These are phyloP conservation scores for Sherardia arvensis DNA, from an alignment of 257 asterid species.

Conservation along the genomic window DNA sequence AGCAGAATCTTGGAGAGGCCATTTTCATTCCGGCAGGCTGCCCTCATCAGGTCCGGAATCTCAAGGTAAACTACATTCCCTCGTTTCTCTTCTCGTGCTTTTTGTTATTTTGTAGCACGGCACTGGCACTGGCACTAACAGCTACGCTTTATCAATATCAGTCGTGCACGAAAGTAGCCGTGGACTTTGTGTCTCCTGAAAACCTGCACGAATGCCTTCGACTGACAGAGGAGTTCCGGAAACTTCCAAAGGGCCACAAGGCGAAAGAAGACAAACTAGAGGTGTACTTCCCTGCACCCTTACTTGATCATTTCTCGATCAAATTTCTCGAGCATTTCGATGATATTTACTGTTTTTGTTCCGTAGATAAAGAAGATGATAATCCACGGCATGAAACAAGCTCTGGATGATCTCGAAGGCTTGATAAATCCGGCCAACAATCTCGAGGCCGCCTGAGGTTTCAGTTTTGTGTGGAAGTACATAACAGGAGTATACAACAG, in stretches of 20 bases:
- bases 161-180: slow-evolving; percentile 97
- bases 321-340: background rate
- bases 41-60: slow-evolving; percentile 97
- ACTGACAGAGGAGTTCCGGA: slow-evolving; percentile 75
- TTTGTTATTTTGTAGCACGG: background rate
- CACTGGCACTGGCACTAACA: background rate
- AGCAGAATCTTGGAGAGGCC: slow-evolving; percentile 84
- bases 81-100: background rate
- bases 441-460: background rate
- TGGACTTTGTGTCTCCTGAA: slow-evolving; percentile 92
- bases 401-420: slow-evolving; percentile 49
- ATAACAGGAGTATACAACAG: background rate
- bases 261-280: slow-evolving; percentile 94
- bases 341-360: background rate
- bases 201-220: slow-evolving; percentile 66
- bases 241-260: slow-evolving; percentile 72
- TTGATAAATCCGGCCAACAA: slow-evolving; percentile 13
- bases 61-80: slow-evolving; percentile 39
- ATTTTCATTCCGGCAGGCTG: slow-evolving; percentile 97
- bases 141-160: slow-evolving; percentile 12
- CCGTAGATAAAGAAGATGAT: slow-evolving; percentile 80
- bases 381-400: slow-evolving; percentile 56
- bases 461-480: background rate
- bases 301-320: background rate
- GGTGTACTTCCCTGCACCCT: slow-evolving; percentile 29